Evolutionary conservation across 805 yeast genomes (phyloP).

Genomic region (Novakomyces olei): DNA sequence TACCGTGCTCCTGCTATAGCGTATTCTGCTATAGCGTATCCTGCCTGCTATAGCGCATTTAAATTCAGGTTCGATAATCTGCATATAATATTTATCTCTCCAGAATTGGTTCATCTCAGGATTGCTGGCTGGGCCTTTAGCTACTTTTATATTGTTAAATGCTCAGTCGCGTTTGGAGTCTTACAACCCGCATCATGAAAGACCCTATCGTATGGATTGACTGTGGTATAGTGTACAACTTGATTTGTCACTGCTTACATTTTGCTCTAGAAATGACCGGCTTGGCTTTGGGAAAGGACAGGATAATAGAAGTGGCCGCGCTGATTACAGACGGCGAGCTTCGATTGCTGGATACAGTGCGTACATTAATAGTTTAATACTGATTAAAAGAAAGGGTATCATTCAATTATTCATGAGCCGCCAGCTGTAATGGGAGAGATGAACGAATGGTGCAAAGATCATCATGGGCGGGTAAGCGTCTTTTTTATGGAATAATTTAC

Average conservation of each 20-base stretch:
- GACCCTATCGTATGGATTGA: constrained; percentile 4
- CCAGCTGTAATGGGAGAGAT: constrained; percentile 39
- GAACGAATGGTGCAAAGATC: constrained; percentile 74
- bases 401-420: constrained; percentile 55
- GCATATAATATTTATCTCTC: too few species aligned
- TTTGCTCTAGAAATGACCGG: constrained; percentile 57
- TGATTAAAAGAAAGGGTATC: constrained; percentile 34
- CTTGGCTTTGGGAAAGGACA: constrained; percentile 50
- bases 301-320: constrained; percentile 80
- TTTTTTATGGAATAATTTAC: too few species aligned
- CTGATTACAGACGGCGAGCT: constrained; percentile 68
- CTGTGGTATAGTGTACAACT: neutral
- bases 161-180: too few species aligned
- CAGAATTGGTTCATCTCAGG: too few species aligned
- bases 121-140: too few species aligned
- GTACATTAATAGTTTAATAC: too few species aligned
- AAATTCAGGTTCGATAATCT: too few species aligned
- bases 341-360: constrained; percentile 44
- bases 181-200: neutral
- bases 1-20: too few species aligned
- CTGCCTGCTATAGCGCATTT: too few species aligned
- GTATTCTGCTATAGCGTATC: too few species aligned
- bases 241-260: neutral
- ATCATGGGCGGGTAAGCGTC: constrained; percentile 46
- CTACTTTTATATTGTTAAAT: too few species aligned